These are phyloP conservation scores for Firmiana major DNA, from an alignment of 345 rosid species.

Conservation along the genomic window DNA sequence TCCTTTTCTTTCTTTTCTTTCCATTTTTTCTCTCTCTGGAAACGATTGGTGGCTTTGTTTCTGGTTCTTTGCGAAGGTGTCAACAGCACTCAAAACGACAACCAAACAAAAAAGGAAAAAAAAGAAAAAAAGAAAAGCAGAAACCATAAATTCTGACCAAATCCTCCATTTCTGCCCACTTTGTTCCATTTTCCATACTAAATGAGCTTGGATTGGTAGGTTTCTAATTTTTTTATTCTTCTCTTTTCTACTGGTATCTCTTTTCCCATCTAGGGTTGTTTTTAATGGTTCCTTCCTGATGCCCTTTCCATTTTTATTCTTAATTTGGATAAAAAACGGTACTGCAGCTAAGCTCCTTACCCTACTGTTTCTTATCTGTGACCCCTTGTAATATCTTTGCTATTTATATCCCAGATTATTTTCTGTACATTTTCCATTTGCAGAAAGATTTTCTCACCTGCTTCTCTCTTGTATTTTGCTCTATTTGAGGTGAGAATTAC, in stretches of 20 bases:
- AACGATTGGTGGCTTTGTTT: conserved; percentile 6
- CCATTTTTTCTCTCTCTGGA: neutral
- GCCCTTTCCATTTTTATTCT: neutral
- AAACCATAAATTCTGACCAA: neutral
- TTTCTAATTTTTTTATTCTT: neutral
- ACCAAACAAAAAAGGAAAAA: no score
- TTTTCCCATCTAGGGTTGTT: conserved; percentile 16
- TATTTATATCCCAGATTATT: neutral
- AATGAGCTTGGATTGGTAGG: conserved; percentile 14
- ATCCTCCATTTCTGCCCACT: neutral
- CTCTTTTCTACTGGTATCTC: neutral
- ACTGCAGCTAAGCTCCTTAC: neutral
- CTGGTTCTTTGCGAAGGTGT: conserved; percentile 3
- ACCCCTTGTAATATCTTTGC: neutral
- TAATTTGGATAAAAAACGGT: neutral
- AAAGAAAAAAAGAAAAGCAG: no score
- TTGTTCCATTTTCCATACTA: neutral
- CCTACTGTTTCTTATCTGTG: neutral
- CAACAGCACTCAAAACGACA: neutral
- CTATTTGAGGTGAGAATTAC: neutral
- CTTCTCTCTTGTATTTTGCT: conserved; percentile 1
- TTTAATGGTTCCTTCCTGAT: neutral
- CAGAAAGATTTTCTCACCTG: neutral
- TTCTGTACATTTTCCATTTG: neutral
- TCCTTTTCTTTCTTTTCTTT: neutral